These are phyloP conservation scores for Coemansia sp. DNA, from an alignment of 192 early-diverging fungal genomes.

Conservation along the genomic window DNA sequence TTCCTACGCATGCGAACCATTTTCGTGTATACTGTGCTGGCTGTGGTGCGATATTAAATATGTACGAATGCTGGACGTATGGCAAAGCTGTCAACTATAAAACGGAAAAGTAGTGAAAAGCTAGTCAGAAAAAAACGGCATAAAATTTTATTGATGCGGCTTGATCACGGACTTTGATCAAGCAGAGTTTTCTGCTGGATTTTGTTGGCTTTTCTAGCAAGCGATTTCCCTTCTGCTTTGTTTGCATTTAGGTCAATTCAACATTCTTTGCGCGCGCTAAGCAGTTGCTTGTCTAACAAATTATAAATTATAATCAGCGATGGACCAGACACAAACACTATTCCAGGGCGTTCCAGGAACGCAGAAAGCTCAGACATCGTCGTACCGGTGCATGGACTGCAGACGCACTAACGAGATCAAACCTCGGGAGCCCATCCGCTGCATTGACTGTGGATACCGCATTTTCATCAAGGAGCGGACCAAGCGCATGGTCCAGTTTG, in stretches of 20 bases:
- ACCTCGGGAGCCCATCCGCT: conserved; percentile 92
- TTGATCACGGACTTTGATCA: conserved; percentile 2
- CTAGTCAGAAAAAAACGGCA: not conserved
- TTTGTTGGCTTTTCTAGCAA: not conserved
- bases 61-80: not conserved
- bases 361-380: conserved; percentile 13
- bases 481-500: conserved; percentile 90
- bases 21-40: not conserved
- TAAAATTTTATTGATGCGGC: not conserved
- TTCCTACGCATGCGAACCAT: conserved; percentile 48
- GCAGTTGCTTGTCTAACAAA: not conserved
- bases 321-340: conserved; percentile 8
- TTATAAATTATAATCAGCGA: not conserved
- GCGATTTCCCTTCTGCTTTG: not conserved
- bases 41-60: not conserved
- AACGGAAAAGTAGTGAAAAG: not conserved
- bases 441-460: conserved; percentile 91
- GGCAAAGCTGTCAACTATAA: not conserved
- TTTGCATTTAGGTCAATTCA: conserved; percentile 1
- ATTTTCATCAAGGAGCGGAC: conserved; percentile 99
- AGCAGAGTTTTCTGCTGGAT: conserved; percentile 10
- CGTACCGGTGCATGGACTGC: conserved; percentile 61
- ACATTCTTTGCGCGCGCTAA: not conserved
- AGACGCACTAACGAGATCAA: conserved; percentile 88
- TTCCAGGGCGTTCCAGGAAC: conserved; percentile 4